A percentile compares a stretch with the other conserved stretches of the same genome.
These are phyloP conservation scores for Amphibolis antarctica DNA, from an alignment of 106 monocot genomes.

Conservation along the genomic window DNA sequence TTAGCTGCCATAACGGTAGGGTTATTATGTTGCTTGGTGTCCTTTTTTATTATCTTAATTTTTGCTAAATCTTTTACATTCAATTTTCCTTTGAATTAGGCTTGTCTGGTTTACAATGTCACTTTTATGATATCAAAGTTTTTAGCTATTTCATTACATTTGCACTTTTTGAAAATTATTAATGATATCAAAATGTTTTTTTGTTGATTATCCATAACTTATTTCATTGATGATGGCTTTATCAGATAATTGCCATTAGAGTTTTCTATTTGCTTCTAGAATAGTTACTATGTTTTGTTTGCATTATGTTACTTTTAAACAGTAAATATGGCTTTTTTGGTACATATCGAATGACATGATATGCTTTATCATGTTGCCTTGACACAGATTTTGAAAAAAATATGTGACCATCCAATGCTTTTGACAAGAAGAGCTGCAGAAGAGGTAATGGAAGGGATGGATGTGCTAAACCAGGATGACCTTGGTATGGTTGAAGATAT, in stretches of 20 bases:
- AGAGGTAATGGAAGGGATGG: slow-evolving; percentile 93
- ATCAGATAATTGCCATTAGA: too few species aligned
- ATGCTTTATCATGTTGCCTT: background rate
- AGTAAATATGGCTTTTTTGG: too few species aligned
- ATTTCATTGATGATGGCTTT: too few species aligned
- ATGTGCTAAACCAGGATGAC: slow-evolving; percentile 71
- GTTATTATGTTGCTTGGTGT: background rate
- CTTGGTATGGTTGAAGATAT: slow-evolving; percentile 66
- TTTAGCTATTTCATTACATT: background rate
- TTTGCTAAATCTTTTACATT: background rate
- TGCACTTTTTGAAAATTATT: too few species aligned
- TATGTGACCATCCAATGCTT: slow-evolving; percentile 91
- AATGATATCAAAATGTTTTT: too few species aligned
- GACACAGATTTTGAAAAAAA: slow-evolving; percentile 87
- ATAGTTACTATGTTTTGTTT: background rate
- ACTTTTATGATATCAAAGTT: background rate
- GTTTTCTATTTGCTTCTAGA: too few species aligned
- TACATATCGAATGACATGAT: too few species aligned
- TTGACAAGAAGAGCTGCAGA: slow-evolving; percentile 86
- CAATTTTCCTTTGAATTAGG: background rate
- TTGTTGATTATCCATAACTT: too few species aligned
- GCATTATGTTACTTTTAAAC: too few species aligned
- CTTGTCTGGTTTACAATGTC: background rate
- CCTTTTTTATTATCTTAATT: background rate
- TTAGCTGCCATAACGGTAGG: slow-evolving; percentile 87